Evolutionary conservation across 2,329 filamentous ascomycete genomes (phyloP).

Genomic region (Fusarium sp.): DNA sequence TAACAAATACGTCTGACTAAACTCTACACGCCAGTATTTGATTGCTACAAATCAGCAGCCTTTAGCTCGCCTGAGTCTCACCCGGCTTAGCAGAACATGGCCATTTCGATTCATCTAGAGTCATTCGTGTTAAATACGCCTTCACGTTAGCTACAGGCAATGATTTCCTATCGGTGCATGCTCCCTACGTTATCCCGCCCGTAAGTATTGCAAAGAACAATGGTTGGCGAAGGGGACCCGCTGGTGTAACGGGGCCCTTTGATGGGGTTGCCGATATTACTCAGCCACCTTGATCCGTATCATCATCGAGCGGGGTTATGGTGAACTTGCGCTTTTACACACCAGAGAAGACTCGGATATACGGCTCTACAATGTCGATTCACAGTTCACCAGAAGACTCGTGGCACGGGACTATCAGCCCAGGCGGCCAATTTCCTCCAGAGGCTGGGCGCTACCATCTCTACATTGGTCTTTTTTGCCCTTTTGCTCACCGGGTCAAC

Average conservation of each 20-base stretch:
- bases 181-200: neutral
- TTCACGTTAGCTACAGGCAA: neutral
- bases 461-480: slow-evolving; percentile 70
- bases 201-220: neutral
- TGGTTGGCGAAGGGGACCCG: neutral
- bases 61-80: neutral
- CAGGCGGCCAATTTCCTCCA: slow-evolving; percentile 59
- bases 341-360: neutral
- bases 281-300: neutral
- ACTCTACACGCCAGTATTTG: too few species aligned
- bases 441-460: slow-evolving; percentile 70
- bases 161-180: neutral
- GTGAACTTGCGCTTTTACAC: neutral
- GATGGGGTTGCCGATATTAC: neutral
- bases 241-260: neutral
- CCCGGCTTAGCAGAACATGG: neutral
- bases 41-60: neutral
- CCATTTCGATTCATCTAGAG: neutral
- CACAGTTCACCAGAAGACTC: slow-evolving; percentile 38
- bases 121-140: neutral
- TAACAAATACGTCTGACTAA: too few species aligned
- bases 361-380: slow-evolving; percentile 20
- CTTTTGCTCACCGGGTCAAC: slow-evolving; percentile 77
- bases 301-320: neutral
- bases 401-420: slow-evolving; percentile 40